Evolutionary conservation across 192 early-diverging fungal species (phyloP), one percentile per base, ranked within the genome.

Genomic region (Backusella psychrophila): DNA sequence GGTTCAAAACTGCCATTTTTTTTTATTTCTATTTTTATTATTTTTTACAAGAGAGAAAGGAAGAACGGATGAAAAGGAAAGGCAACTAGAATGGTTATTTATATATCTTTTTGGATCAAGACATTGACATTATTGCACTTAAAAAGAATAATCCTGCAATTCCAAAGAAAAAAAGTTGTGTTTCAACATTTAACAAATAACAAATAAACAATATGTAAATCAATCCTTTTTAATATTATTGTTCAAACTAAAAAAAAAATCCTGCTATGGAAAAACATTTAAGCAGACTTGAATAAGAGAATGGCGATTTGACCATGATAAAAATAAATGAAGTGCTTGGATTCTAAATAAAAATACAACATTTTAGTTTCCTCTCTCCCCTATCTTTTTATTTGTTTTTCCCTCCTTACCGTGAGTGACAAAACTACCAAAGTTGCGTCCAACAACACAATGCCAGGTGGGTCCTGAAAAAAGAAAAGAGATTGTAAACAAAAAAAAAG

Each of bases 361-460:
- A 33, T 33, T 59, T 59, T 3, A 92, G 14, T 39, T 56, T 6
- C 15, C 73, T 19, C n/a, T 76, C 33, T 5, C 14, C 69, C 8
- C 38, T 35, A 42, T 44, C 6, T n/a, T 9, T 66, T 34, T 46
- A 53, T 68, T 65, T 72, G 19, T 53, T 53, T 21, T 8, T 53
- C 52, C 7, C n/a, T 6, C 14, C 82, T 82, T 87, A 90, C 89
- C 98, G 77, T 99, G 97, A 33, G 98, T 98, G 19, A 98, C 98
- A 77, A 96, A 98, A 41, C 96, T 97, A 46, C 97, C 98, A 94
- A 98, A 99, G 91, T 96, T 98, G 75, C 96, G 90, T 70, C 98
- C 98, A 49, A 99, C 98, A 69, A 99, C 95, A 78, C 95, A 96
- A 81, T 99, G 98, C 97, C 98, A 99, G 69, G 97, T 97, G 15